A percentile compares a stretch with the other conserved stretches of the same genome.
phyloP scores from a whole-genome alignment of 2,329 filamentous ascomycete species.

The Exophiala phaeomuriformis region DNA sequence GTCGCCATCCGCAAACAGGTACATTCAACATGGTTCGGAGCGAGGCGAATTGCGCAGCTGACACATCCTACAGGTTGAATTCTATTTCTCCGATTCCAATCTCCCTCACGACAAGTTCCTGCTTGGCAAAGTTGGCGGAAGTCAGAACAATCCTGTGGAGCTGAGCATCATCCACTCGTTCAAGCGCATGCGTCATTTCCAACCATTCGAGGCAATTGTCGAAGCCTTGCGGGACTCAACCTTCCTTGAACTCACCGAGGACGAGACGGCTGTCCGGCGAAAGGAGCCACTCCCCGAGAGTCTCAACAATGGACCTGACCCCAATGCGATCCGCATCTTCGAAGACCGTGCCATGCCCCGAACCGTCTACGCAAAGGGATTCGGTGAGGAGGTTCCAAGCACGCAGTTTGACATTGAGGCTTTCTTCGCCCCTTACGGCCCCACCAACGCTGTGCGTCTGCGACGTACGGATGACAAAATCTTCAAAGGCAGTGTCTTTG shows the following conservation, averaged over 20 bases:
- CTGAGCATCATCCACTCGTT: conserved; percentile 75
- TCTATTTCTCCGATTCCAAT: conserved; percentile 92
- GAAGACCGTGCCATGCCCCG: conserved; percentile 61
- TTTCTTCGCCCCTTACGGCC: conserved; percentile 76
- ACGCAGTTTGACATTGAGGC: conserved; percentile 92
- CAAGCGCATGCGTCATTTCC: conserved; percentile 93
- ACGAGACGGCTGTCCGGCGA: conserved; percentile 66
- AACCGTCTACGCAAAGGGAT: conserved; percentile 89
- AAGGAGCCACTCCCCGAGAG: conserved; percentile 59
- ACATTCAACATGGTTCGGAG: conserved; percentile 15
- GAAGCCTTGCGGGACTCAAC: conserved; percentile 72
- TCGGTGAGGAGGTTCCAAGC: conserved; percentile 71
- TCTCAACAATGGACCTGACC: conserved; percentile 48
- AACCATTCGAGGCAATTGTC: conserved; percentile 76
- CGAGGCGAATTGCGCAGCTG: neutral
- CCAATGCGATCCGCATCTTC: conserved; percentile 47
- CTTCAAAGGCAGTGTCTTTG: conserved; percentile 96
- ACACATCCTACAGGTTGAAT: conserved; percentile 61
- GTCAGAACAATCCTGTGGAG: conserved; percentile 71
- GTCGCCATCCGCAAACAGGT: conserved; percentile 77
- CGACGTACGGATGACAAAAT: conserved; percentile 63
- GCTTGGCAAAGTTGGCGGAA: conserved; percentile 67
- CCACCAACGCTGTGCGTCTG: conserved; percentile 75
- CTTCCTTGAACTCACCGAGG: conserved; percentile 64
- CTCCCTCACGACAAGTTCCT: conserved; percentile 83